Base-by-base conservation (phyloP, 202 grass and related monocot species). In the Dendrocalamus latiflorus region DNA sequence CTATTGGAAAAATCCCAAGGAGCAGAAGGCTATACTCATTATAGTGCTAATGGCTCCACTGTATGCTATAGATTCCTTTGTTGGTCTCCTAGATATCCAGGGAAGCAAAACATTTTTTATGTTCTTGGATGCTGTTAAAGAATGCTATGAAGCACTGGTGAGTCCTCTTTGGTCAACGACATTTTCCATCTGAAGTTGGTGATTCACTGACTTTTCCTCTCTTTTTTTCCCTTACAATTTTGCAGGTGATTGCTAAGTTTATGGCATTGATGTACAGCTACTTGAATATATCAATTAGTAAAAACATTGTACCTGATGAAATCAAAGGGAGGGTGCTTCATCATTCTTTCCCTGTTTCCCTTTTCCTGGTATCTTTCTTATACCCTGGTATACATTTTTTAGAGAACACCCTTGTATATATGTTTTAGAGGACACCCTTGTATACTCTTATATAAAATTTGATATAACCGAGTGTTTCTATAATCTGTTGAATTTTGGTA, bases 241-340 rank as follows among this genome's bases (percentile, higher is more conserved):
- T 88, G 60, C 83, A 98, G 93, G 96, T 95, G 48, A 95, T 99
- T 89, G 91, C 96, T 74, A 99, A 99, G 81, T 95, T 99, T 74
- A 85, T 99, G 93, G 81, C 93, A 43, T 86, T 99, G 93, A 95
- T 99, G 93, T 99, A 99, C 81, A 99, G 93, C 88, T 99, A 95
- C 85, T 89, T 99, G 84, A 99, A 99, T 80, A 95, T 99, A 72
- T 99, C 96, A 80, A 86, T 99, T 30, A 99, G 93, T 83, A 90
- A 94, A 80, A 95, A 95, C 83, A 95, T 91, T 79, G 96, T 99
- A 26, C 96, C 96, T 85, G 93, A 99, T 70, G 93, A 88, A 81
- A 95, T 98, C 70, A 98, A 98, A 90, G 93, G 96, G 68, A 86
- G 96, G 61, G 93, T 87, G 83, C 90, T 99, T 77, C 96, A 99